Evolutionary conservation across 148 eudicot species (phyloP).

Genomic region (Heliamphora exappendiculata): DNA sequence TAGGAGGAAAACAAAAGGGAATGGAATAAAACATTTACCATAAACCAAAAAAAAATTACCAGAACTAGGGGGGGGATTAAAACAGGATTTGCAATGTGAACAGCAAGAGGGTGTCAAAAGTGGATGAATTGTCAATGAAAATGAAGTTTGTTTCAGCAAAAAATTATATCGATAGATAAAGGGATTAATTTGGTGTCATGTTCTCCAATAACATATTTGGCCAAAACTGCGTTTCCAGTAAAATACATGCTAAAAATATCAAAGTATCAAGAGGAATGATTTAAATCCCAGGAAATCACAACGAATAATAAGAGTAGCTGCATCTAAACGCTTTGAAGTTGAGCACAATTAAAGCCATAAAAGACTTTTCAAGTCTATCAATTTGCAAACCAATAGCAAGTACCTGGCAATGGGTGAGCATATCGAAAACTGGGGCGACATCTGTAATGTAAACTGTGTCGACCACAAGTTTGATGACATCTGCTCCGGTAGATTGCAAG

Average conservation of each 20-base stretch:
- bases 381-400: not conserved
- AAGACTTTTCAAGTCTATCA: not conserved
- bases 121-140: not conserved
- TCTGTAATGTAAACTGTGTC: slow-evolving; percentile 36
- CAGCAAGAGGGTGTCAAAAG: not conserved
- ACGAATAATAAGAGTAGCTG: not conserved
- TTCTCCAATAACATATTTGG: not conserved
- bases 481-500: slow-evolving; percentile 52
- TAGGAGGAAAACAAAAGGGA: not conserved
- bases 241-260: not conserved
- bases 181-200: not conserved
- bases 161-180: not conserved
- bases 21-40: not conserved
- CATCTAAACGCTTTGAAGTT: not conserved
- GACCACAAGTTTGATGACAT: slow-evolving; percentile 35
- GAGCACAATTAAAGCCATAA: not conserved
- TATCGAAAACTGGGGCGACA: slow-evolving; percentile 35
- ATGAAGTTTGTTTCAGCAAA: not conserved
- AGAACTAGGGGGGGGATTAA: not conserved
- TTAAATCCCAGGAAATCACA: not conserved
- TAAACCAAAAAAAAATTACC: not conserved
- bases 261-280: not conserved
- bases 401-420: slow-evolving; percentile 49
- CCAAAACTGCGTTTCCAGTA: not conserved
- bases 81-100: not conserved